These are phyloP conservation scores for Phytophthora fragariaefolia DNA, from an alignment of 352 stramenopile genomes.

Conservation along the genomic window DNA sequence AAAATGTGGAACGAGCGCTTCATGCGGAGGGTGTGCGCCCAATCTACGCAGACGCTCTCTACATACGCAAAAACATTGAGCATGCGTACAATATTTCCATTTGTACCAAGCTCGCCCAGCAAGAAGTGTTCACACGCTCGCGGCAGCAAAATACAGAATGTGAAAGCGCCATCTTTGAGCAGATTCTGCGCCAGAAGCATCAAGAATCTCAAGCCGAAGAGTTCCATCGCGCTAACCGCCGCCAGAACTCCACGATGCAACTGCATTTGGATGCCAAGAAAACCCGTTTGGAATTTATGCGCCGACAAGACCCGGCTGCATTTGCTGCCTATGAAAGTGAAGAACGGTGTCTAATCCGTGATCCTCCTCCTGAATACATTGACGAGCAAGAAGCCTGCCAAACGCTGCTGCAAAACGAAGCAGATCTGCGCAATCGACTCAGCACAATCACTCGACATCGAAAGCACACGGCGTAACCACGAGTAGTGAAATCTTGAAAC, in stretches of 20 bases:
- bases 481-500: neutral
- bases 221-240: constrained; percentile 57
- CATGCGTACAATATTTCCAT: constrained; percentile 73
- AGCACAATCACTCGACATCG: constrained; percentile 50
- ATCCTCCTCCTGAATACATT: constrained; percentile 56
- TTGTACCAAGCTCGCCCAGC: constrained; percentile 66
- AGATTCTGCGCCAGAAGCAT: constrained; percentile 69
- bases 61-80: constrained; percentile 76
- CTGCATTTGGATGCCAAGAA: constrained; percentile 80
- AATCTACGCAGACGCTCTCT: constrained; percentile 80
- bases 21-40: constrained; percentile 68
- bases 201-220: constrained; percentile 69
- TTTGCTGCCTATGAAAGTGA: constrained; percentile 61
- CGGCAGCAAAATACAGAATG: constrained; percentile 16
- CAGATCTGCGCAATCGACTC: constrained; percentile 59
- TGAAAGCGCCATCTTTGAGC: constrained; percentile 58
- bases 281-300: constrained; percentile 75
- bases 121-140: constrained; percentile 50
- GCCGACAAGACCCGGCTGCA: constrained; percentile 59
- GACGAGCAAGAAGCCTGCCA: constrained; percentile 52
- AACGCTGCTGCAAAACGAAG: constrained; percentile 53
- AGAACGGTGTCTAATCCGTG: constrained; percentile 47
- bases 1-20: constrained; percentile 68
- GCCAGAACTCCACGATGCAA: constrained; percentile 79
- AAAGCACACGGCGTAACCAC: constrained; percentile 20